Evolutionary conservation across 1,284 basidiomycete species (phyloP).

Genomic region (Malassezia vespertilionis): DNA sequence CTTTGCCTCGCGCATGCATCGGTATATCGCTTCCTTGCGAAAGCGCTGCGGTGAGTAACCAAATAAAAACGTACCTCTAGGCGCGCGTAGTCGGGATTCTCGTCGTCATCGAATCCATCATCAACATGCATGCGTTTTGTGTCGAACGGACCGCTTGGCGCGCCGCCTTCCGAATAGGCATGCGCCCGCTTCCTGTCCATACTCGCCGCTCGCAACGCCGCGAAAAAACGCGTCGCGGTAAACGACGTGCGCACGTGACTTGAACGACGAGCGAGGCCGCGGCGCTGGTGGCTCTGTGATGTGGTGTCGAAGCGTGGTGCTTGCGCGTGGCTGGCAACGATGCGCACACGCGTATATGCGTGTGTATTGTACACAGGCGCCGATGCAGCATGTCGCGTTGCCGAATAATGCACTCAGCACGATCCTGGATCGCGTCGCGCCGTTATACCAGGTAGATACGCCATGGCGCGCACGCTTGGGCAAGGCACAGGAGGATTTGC

Average conservation of each 20-base stretch:
- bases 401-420: not conserved
- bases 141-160: not conserved
- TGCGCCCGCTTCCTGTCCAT: constrained; percentile 32
- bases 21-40: constrained; percentile 42
- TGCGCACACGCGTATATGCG: too few relatives aligned
- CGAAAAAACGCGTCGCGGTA: not conserved
- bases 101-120: constrained; percentile 23
- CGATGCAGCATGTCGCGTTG: too few relatives aligned
- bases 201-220: constrained; percentile 5
- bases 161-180: too few relatives aligned
- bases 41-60: constrained; percentile 23
- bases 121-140: constrained; percentile 17
- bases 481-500: not conserved
- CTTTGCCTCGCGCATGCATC: constrained; percentile 30
- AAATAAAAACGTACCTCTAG: constrained; percentile 25
- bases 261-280: too few relatives aligned
- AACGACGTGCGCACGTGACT: too few relatives aligned
- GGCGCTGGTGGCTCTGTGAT: too few relatives aligned
- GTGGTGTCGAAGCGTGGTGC: too few relatives aligned
- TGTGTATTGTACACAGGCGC: too few relatives aligned
- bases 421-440: not conserved
- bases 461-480: not conserved
- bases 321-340: too few relatives aligned
- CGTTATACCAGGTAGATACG: not conserved
- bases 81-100: constrained; percentile 21